Percentiles rank a stretch among this genome's conserved stretches.
Conservation (phyloP, 1,284 basidiomycete genomes). For the Thecaphora frezii region DNA sequence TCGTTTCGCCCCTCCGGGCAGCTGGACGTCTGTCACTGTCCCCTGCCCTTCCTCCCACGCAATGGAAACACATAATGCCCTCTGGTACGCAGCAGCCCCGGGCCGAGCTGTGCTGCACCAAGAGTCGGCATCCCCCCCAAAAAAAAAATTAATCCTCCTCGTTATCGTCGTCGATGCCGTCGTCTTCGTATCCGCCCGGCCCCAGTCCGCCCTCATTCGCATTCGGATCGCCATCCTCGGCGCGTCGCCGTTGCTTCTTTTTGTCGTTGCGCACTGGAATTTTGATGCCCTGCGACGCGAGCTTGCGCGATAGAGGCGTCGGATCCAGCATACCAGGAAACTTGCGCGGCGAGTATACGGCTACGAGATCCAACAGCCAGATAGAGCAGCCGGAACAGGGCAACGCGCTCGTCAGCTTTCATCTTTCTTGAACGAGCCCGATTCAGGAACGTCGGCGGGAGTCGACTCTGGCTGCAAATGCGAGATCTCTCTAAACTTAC, state of each 20-base stretch:
- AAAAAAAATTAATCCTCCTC: background rate
- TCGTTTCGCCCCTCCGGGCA: no score
- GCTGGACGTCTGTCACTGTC: no score
- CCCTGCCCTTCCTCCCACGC: no score
- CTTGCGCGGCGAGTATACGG: constrained; percentile 46
- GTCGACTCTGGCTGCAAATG: background rate
- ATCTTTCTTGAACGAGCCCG: no score
- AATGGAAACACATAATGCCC: no score
- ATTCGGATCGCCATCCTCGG: constrained; percentile 19
- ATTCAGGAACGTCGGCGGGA: no score
- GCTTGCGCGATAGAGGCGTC: constrained; percentile 45
- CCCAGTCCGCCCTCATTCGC: constrained; percentile 13
- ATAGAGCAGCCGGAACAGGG: no score
- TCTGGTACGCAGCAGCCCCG: no score
- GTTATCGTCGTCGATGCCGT: constrained; percentile 34
- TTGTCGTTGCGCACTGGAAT: constrained; percentile 49
- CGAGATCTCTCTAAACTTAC: constrained; percentile 3
- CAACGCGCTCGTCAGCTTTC: no score
- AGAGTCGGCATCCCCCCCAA: background rate
- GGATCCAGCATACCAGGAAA: constrained; percentile 54
- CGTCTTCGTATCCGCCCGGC: constrained; percentile 22
- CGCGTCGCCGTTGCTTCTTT: constrained; percentile 40
- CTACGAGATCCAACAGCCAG: no score
- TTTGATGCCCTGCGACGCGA: constrained; percentile 52
- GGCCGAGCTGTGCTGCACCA: constrained; percentile 3